Conservation (phyloP, 352 stramenopile genomes). For the Pythium phragmitis region DNA sequence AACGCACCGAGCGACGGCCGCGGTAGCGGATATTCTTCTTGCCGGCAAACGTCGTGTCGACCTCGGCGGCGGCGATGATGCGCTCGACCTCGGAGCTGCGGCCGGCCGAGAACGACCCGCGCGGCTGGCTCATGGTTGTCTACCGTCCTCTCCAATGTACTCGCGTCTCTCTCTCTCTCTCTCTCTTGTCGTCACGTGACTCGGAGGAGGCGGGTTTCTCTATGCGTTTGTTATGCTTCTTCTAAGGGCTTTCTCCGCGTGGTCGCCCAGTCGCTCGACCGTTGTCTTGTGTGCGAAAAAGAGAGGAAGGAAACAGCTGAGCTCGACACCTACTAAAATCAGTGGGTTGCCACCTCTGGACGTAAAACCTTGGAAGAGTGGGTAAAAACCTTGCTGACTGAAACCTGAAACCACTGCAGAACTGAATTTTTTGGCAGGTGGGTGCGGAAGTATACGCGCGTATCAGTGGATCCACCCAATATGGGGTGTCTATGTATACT, state of each 20-base stretch:
- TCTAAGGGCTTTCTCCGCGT: too few relatives aligned
- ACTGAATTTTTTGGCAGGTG: conserved; percentile 17
- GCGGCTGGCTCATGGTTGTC: conserved; percentile 28
- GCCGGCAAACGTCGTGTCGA: conserved; percentile 78
- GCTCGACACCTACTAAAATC: conserved; percentile 2
- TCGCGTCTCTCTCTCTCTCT: neutral
- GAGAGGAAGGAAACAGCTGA: conserved; percentile 14
- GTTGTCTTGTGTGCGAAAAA: conserved; percentile 1
- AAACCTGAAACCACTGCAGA: conserved; percentile 20
- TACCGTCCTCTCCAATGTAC: neutral
- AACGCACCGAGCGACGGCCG: conserved; percentile 59
- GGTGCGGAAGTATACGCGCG: conserved; percentile 8
- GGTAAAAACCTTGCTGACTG: conserved; percentile 18
- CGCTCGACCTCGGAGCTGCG: conserved; percentile 79
- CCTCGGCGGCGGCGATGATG: conserved; percentile 76
- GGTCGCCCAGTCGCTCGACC: conserved; percentile 6
- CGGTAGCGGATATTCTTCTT: conserved; percentile 70
- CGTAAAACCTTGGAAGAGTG: conserved; percentile 13
- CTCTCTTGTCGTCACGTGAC: neutral
- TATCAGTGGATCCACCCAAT: neutral
- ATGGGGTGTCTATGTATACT: neutral
- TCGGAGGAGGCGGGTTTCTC: conserved; percentile 15
- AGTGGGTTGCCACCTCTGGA: conserved; percentile 1
- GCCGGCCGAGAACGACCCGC: conserved; percentile 40
- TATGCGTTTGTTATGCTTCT: conserved; percentile 1